Conservation (phyloP, 257 asterid genomes). For the Jaltomata sinuosa region DNA sequence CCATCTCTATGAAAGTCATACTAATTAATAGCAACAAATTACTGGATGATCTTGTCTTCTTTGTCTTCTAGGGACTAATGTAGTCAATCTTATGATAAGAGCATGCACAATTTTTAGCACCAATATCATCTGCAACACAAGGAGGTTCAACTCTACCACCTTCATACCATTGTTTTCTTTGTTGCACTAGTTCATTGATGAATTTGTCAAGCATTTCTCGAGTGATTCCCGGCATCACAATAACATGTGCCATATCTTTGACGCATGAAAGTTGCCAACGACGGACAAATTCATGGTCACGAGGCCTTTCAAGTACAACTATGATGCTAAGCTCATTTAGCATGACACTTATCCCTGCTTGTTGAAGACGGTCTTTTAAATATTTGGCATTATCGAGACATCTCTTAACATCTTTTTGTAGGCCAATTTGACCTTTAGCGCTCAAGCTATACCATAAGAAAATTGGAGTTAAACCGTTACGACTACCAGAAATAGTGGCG, state of each 20-base stretch:
- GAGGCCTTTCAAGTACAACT: not conserved
- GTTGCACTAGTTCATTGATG: not conserved
- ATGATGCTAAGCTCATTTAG: slow-evolving; percentile 10
- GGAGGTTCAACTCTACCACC: not conserved
- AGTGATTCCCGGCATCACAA: slow-evolving; percentile 13
- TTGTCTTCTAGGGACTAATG: not conserved
- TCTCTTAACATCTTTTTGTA: not conserved
- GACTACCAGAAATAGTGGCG: slow-evolving; percentile 19
- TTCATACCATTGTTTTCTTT: not conserved
- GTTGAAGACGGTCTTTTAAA: slow-evolving; percentile 6
- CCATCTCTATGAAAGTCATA: not conserved
- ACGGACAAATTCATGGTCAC: not conserved
- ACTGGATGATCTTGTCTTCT: not conserved
- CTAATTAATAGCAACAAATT: not conserved
- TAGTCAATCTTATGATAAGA: not conserved
- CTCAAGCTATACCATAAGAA: slow-evolving; percentile 18
- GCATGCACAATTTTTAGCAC: slow-evolving; percentile 1
- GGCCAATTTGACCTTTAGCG: slow-evolving; percentile 3
- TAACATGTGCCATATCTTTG: slow-evolving; percentile 7
- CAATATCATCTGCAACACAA: slow-evolving; percentile 1
- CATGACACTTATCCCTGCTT: slow-evolving; percentile 11
- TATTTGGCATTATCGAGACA: slow-evolving; percentile 6
- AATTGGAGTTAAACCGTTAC: slow-evolving; percentile 15
- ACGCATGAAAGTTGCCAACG: not conserved
- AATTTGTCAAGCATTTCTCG: slow-evolving; percentile 4